Evolutionary conservation across 345 rosid species (phyloP).

Genomic region (Melaleuca quinquenervia): DNA sequence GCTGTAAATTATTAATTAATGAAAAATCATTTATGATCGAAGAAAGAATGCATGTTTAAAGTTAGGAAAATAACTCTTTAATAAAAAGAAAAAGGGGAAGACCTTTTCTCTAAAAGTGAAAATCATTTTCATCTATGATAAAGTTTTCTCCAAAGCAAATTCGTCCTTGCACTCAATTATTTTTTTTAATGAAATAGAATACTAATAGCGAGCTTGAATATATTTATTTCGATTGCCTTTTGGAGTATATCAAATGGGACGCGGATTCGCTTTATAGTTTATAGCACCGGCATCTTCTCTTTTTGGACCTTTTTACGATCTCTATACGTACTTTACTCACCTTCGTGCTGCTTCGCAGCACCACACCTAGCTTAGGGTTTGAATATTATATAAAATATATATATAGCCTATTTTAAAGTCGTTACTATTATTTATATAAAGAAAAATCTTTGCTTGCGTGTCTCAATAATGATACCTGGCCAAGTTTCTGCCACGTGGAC

Average conservation of each 20-base stretch:
- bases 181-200: not conserved
- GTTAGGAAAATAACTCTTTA: rapidly evolving
- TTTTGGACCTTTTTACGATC: not conserved
- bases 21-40: not conserved
- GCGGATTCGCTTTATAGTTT: not conserved
- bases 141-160: rapidly evolving
- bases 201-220: not conserved
- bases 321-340: not conserved
- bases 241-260: not conserved
- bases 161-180: not conserved
- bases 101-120: not conserved
- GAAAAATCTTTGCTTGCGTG: rapidly evolving
- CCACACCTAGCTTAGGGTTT: not conserved
- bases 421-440: not conserved
- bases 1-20: not conserved
- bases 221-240: not conserved
- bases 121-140: not conserved
- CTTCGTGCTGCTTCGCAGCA: not conserved
- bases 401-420: not conserved
- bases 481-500: not conserved
- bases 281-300: not conserved
- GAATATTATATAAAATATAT: not conserved
- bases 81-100: not conserved
- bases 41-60: not conserved
- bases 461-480: not conserved